Evolutionary conservation across 495 filamentous ascomycete species (phyloP), one percentile per base, ranked within the genome.

Genomic region (Chlorociboria aeruginascens): DNA sequence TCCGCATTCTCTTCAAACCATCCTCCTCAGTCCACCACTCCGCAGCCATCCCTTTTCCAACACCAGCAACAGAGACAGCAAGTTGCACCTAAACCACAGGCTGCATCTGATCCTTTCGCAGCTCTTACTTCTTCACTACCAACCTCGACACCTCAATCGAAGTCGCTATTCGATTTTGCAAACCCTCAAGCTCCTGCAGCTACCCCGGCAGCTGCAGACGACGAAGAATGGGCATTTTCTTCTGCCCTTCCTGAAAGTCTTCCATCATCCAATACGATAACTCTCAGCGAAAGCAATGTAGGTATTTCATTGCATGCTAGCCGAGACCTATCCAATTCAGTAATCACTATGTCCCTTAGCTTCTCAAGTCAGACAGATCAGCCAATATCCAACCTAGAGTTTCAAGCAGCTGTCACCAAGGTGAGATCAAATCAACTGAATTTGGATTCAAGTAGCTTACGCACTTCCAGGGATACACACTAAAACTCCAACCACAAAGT

Each of bases 171-270:
- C 34, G 60, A 58, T 35, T 50, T 61, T 45, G 44, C 43, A 29
- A 52, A 39, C 32, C 56, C 64, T 43, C 51, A 56, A 13, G 53
- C 63, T 9, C 40, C 54, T 25, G 61, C 65, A 31, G 46, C 57
- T 25, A 51, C 65, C 42, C 57, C 66, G 25, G 50, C 60, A 28
- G 67, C 59, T 54, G 70, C 81, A 44, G 77, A 81, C 29, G 83
- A 86, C 16, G 92, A 98, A 52, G 92, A 98, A 56, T 98, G 92
- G 92, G 79, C 80, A 32, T 98, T 97, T 58, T 73, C 85, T 7
- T 96, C 92, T 4, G 85, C 92, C 0, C 68, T 97, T 3, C 77
- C 82, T 28, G 75, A 78, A 42, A 49, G 62, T 1, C 58, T 65
- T 9, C 59, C 64, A 8, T 51, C 56, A 25, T 68, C 76, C 0